Percentiles rank a stretch among this genome's conserved stretches.
Evolutionary conservation across 192 early-diverging fungal species (phyloP).

Genomic region (Kickxella alabastrina): DNA sequence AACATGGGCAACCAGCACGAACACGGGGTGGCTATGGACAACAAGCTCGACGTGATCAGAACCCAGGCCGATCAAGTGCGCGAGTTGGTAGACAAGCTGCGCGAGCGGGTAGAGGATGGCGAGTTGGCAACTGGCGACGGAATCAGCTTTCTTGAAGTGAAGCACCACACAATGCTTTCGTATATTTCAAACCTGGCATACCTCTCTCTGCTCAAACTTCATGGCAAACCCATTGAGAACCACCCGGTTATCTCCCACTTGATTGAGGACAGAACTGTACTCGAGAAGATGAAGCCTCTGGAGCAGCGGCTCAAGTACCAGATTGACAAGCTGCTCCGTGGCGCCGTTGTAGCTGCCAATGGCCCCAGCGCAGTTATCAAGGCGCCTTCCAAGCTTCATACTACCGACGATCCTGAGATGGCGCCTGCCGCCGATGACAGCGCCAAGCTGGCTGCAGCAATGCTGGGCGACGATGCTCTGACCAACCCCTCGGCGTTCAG

Average conservation of each 20-base stretch:
- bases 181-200: slow-evolving; percentile 81
- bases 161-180: slow-evolving; percentile 78
- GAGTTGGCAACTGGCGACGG: slow-evolving; percentile 71
- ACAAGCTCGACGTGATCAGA: slow-evolving; percentile 18
- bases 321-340: slow-evolving; percentile 87
- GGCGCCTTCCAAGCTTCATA: slow-evolving; percentile 4
- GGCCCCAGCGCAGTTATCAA: slow-evolving; percentile 22
- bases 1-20: neutral
- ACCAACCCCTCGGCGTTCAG: slow-evolving; percentile 86
- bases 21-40: slow-evolving; percentile 7
- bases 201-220: slow-evolving; percentile 72
- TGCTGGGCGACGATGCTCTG: slow-evolving; percentile 36
- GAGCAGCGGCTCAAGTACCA: slow-evolving; percentile 95
- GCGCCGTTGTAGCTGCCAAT: slow-evolving; percentile 54
- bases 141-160: slow-evolving; percentile 86
- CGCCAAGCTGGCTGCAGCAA: slow-evolving; percentile 49
- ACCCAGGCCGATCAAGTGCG: slow-evolving; percentile 46
- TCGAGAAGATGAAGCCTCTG: slow-evolving; percentile 91
- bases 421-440: slow-evolving; percentile 10
- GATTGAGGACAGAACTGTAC: slow-evolving; percentile 75
- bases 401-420: slow-evolving; percentile 27
- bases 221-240: slow-evolving; percentile 60
- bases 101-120: slow-evolving; percentile 47
- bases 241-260: slow-evolving; percentile 65
- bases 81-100: slow-evolving; percentile 39